Conservation (phyloP, 164 flowering plant species). For the Platanus orientalis region DNA sequence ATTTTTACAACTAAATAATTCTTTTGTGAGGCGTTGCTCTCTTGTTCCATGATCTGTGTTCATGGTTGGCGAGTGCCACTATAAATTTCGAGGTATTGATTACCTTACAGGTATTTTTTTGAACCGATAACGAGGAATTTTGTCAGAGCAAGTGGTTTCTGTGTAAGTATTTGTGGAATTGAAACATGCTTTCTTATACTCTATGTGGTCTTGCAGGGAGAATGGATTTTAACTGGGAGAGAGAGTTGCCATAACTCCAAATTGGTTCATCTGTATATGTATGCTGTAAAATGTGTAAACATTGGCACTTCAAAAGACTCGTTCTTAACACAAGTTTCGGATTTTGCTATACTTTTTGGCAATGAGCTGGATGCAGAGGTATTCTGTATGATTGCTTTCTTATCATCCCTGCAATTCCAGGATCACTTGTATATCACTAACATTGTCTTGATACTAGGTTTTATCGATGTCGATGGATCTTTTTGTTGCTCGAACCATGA, state of each 20-base stretch:
- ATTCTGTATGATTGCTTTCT: conserved; percentile 1
- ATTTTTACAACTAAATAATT: too few species aligned
- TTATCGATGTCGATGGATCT: conserved; percentile 99
- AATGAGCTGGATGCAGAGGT: conserved; percentile 99
- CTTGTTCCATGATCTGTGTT: too few species aligned
- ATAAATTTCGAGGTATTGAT: too few species aligned
- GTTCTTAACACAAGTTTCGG: conserved; percentile 79
- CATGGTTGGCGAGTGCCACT: too few species aligned
- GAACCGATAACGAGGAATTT: too few species aligned
- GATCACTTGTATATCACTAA: conserved; percentile 6
- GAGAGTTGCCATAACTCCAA: conserved; percentile 45
- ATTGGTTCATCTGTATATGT: conserved; percentile 63
- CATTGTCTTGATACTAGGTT: conserved; percentile 46
- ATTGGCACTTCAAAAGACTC: conserved; percentile 68
- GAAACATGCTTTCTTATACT: conserved; percentile 2
- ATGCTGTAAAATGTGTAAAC: conserved; percentile 64
- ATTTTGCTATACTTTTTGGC: conserved; percentile 91
- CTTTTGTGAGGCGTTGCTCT: too few species aligned
- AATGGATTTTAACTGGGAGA: conserved; percentile 81
- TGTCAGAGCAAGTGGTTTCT: too few species aligned
- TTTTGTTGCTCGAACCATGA: conserved; percentile 93
- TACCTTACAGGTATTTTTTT: too few species aligned
- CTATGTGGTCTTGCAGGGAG: conserved; percentile 59
- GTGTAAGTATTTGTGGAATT: too few species aligned
- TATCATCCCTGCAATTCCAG: not conserved